Percentiles rank a stretch among this genome's conserved stretches.
Evolutionary conservation across 2,329 filamentous ascomycete species (phyloP).

Genomic region (Juglanconis sp.): DNA sequence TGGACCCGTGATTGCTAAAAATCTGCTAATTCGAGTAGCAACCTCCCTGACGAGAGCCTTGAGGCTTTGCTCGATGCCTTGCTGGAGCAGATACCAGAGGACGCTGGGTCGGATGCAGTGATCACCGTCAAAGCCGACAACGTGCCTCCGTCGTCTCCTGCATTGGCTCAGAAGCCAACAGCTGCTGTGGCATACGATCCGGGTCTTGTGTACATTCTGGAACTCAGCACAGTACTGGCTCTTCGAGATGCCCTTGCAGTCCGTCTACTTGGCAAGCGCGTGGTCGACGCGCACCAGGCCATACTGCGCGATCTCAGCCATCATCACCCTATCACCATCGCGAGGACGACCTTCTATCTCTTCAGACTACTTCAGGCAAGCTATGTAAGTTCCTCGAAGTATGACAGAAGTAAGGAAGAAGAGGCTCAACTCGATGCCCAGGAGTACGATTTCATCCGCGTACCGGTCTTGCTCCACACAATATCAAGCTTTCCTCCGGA

Average conservation of each 20-base stretch:
- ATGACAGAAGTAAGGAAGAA: conserved; percentile 22
- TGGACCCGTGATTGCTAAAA: background rate
- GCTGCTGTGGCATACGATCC: conserved; percentile 75
- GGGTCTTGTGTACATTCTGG: conserved; percentile 82
- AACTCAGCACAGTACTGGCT: conserved; percentile 80
- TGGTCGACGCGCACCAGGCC: conserved; percentile 76
- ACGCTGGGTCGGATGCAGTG: conserved; percentile 69
- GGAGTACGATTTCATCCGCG: conserved; percentile 88
- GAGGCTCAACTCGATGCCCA: conserved; percentile 31
- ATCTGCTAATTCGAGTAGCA: conserved; percentile 25
- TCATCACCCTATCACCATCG: conserved; percentile 79
- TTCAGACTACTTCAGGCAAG: conserved; percentile 77
- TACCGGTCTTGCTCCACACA: conserved; percentile 85
- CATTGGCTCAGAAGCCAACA: conserved; percentile 56
- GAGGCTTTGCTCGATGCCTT: conserved; percentile 65
- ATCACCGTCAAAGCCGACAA: conserved; percentile 89
- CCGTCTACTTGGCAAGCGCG: conserved; percentile 68
- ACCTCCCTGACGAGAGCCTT: conserved; percentile 35
- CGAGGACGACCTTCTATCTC: conserved; percentile 82
- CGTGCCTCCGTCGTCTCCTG: conserved; percentile 54
- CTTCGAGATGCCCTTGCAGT: conserved; percentile 73
- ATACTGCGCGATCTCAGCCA: conserved; percentile 76
- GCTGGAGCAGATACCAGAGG: conserved; percentile 81
- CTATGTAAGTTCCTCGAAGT: conserved; percentile 60
- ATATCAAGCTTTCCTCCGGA: conserved; percentile 85